Percentiles rank a stretch among this genome's conserved stretches.
Evolutionary conservation across 2,329 filamentous ascomycete genomes (phyloP).

Genomic region (Fusarium sp.): DNA sequence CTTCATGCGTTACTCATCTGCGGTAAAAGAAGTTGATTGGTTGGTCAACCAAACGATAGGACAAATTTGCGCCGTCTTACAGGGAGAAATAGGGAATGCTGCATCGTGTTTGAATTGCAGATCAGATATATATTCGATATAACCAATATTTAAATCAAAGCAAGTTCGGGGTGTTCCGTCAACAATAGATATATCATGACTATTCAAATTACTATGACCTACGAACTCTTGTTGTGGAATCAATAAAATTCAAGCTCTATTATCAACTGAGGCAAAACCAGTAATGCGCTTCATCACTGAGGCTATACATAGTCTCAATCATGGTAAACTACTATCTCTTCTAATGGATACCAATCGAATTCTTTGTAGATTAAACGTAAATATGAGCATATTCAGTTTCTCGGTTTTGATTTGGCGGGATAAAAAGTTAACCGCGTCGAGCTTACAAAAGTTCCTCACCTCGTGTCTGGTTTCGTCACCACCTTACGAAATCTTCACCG

Average conservation of each 20-base stretch:
- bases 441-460: background rate
- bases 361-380: background rate
- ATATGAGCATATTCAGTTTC: background rate
- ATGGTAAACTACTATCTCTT: background rate
- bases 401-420: background rate
- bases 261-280: background rate
- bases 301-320: background rate
- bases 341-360: background rate
- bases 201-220: background rate
- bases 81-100: background rate
- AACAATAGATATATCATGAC: background rate
- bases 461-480: background rate
- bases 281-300: too few species aligned
- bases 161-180: too few species aligned
- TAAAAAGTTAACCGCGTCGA: background rate
- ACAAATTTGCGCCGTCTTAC: background rate
- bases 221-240: background rate
- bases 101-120: background rate
- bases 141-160: background rate
- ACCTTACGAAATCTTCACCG: background rate
- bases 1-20: background rate
- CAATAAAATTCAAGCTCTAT: background rate
- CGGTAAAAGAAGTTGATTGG: background rate
- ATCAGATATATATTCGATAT: background rate
- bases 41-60: background rate